Conservation (phyloP, 2,329 filamentous ascomycete species). For the Tolypocladium sp. region DNA sequence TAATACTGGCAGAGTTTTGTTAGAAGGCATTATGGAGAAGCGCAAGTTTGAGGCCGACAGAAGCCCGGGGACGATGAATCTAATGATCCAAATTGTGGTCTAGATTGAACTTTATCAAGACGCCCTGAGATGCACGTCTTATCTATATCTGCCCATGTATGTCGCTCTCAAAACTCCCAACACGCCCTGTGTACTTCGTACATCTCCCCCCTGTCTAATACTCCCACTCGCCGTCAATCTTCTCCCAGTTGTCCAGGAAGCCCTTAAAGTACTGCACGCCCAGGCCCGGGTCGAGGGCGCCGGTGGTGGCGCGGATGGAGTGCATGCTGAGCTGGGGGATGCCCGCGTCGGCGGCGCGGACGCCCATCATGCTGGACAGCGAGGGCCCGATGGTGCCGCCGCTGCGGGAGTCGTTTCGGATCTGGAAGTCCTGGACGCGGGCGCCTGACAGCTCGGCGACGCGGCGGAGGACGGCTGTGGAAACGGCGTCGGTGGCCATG, state of each 20-base stretch:
- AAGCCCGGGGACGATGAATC: neutral
- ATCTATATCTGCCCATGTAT: neutral
- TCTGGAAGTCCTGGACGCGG: slow-evolving; percentile 82
- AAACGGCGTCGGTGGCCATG: slow-evolving; percentile 90
- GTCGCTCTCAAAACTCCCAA: neutral
- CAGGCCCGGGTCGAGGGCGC: slow-evolving; percentile 74
- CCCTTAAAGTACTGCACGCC: slow-evolving; percentile 84
- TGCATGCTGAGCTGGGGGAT: slow-evolving; percentile 94
- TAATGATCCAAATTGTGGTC: neutral
- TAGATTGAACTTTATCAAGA: neutral
- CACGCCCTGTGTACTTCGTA: neutral
- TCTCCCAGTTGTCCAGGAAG: slow-evolving; percentile 80
- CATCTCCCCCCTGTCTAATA: neutral
- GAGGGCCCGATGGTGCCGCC: slow-evolving; percentile 95
- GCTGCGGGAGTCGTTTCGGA: slow-evolving; percentile 80
- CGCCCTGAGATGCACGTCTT: neutral
- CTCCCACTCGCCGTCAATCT: slow-evolving; percentile 72
- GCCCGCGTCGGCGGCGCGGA: slow-evolving; percentile 77
- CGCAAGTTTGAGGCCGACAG: neutral
- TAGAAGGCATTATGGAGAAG: neutral
- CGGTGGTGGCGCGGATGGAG: slow-evolving; percentile 80
- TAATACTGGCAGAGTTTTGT: neutral
- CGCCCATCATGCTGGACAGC: slow-evolving; percentile 71
- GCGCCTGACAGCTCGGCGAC: slow-evolving; percentile 66
- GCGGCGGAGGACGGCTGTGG: slow-evolving; percentile 68